Percentiles rank a stretch among this genome's conserved stretches.
Evolutionary conservation across 2,329 filamentous ascomycete species (phyloP).

Genomic region (Stagonosporopsis rhizophila): DNA sequence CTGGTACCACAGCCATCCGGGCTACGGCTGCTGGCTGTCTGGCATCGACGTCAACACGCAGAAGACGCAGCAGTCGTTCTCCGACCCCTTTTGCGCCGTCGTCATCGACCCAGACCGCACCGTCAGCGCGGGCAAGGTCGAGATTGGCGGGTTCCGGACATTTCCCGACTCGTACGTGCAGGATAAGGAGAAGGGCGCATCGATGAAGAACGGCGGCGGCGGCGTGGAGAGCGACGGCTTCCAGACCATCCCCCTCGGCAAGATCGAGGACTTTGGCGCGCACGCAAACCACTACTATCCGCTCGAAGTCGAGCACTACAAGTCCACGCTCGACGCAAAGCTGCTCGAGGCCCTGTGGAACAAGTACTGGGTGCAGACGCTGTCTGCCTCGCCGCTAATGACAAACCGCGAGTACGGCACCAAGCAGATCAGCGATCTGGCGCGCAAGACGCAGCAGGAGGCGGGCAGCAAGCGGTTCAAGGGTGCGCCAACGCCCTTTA

Average conservation of each 20-base stretch:
- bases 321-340: conserved; percentile 86
- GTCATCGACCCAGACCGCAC: conserved; percentile 97
- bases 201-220: conserved; percentile 36
- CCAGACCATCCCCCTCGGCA: conserved; percentile 85
- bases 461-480: conserved; percentile 52
- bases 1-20: conserved; percentile 98
- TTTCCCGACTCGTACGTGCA: conserved; percentile 73
- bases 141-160: conserved; percentile 96
- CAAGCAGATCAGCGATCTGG: conserved; percentile 89
- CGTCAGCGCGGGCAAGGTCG: conserved; percentile 91
- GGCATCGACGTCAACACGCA: conserved; percentile 96
- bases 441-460: conserved; percentile 78
- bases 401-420: conserved; percentile 93
- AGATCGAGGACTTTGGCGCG: conserved; percentile 94
- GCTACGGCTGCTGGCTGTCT: conserved; percentile 97
- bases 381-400: conserved; percentile 88
- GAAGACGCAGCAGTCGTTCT: conserved; percentile 80
- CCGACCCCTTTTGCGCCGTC: conserved; percentile 92
- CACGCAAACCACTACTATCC: conserved; percentile 91
- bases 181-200: conserved; percentile 52
- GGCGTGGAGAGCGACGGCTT: conserved; percentile 64
- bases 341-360: conserved; percentile 93
- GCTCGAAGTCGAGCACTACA: conserved; percentile 91
- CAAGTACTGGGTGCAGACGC: conserved; percentile 98
- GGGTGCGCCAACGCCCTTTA: conserved; percentile 17